Evolutionary conservation across 495 filamentous ascomycete species (phyloP).

Genomic region (Tuber indicum): DNA sequence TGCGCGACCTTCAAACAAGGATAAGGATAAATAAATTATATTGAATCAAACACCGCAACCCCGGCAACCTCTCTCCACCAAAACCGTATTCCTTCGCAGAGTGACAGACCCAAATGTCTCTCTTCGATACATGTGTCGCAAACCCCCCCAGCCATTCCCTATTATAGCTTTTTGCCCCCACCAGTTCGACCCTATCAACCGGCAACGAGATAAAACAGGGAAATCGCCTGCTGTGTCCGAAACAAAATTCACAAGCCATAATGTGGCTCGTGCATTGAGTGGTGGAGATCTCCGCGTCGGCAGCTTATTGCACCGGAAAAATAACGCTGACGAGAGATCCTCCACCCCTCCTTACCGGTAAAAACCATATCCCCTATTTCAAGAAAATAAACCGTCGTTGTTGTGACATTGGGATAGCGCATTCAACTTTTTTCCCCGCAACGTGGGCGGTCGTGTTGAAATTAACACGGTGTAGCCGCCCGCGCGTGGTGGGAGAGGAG

Average conservation of each 20-base stretch:
- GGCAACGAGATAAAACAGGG: not conserved
- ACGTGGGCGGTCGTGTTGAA: not conserved
- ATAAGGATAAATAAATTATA: too few relatives aligned
- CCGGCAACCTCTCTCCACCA: not conserved
- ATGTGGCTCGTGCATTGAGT: not conserved
- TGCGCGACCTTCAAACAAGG: not conserved
- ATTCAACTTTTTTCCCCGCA: not conserved
- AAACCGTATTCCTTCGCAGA: not conserved
- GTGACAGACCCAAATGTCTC: not conserved
- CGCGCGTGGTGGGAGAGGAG: not conserved
- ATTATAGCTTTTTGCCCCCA: not conserved
- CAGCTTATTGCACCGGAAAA: not conserved
- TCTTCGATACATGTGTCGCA: not conserved
- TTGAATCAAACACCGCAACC: not conserved
- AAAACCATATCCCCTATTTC: not conserved
- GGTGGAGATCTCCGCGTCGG: not conserved
- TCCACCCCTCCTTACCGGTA: not conserved
- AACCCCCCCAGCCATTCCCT: not conserved
- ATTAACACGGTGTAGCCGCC: not conserved
- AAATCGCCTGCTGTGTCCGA: not conserved
- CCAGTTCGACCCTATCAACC: not conserved
- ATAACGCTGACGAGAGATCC: not conserved
- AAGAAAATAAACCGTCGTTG: not conserved
- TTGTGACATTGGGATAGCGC: not conserved
- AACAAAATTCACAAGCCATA: not conserved